Evolutionary conservation across 2,329 filamentous ascomycete species (phyloP).

Genomic region (Pseudogymnoascus sp.): DNA sequence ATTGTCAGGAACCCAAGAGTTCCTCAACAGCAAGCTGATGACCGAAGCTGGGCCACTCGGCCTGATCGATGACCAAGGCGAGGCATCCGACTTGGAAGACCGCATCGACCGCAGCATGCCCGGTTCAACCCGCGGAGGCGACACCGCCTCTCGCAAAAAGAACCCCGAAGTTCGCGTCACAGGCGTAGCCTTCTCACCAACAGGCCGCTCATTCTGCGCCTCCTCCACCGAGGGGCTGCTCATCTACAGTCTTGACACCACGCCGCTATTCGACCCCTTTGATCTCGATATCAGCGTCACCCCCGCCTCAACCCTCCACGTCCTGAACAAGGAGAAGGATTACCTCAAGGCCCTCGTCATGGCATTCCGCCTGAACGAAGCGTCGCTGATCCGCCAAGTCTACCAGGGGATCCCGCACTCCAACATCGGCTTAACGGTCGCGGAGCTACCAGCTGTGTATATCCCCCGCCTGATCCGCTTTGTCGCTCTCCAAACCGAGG

Average conservation of each 20-base stretch:
- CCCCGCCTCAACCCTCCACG: constrained; percentile 68
- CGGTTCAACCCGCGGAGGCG: constrained; percentile 73
- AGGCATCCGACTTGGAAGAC: constrained; percentile 82
- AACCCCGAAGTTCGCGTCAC: constrained; percentile 78
- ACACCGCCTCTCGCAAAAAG: constrained; percentile 69
- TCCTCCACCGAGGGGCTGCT: constrained; percentile 90
- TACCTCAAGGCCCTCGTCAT: constrained; percentile 91
- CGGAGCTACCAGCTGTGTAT: constrained; percentile 74
- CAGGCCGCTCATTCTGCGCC: constrained; percentile 84
- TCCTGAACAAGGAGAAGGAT: constrained; percentile 59
- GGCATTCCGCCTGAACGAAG: constrained; percentile 92
- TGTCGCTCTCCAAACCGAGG: constrained; percentile 77
- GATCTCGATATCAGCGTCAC: constrained; percentile 93
- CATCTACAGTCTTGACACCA: constrained; percentile 82
- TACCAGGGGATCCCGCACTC: constrained; percentile 73
- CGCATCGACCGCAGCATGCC: constrained; percentile 72
- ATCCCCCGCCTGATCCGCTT: constrained; percentile 78
- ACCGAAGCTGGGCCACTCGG: constrained; percentile 82
- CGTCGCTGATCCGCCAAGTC: constrained; percentile 69
- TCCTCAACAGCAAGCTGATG: constrained; percentile 83
- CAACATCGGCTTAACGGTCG: constrained; percentile 70
- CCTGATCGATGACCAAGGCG: constrained; percentile 80
- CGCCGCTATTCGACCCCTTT: constrained; percentile 85
- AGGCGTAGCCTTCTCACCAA: constrained; percentile 78
- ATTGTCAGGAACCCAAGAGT: constrained; percentile 91